Base-by-base conservation (phyloP, 2,329 filamentous ascomycete species). In the Neopestalotiopsis clavispora region DNA sequence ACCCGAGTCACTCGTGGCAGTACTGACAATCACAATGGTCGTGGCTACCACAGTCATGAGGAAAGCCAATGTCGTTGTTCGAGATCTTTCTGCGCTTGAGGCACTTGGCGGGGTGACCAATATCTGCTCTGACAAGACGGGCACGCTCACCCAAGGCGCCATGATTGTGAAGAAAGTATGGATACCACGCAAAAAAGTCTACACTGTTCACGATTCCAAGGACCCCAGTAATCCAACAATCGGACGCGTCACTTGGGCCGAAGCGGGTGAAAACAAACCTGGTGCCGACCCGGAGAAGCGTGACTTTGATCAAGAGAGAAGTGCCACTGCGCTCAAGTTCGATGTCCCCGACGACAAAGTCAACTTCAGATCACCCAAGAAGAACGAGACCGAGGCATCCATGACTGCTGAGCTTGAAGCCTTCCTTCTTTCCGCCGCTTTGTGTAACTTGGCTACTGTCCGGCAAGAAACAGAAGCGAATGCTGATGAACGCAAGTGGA, bases 71-170 rank as follows among this genome's bases (percentile, higher is more conserved):
- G 89, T 91, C 57, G 87, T 91, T 66, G 87, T 91, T 34, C 85
- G 89, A 71, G 90, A 92, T 74, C 83, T 93, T 58, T 89, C 89
- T 3, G 89, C 90, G 0, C 84, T 93, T 0, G 91, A 93, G 74
- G 90, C 90, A 13, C 84, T 93, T 1, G 91, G 91, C 13, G 90
- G 89, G 58, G 90, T 93, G 30, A 92, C 90, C 68, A 90, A 92
- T 75, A 91, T 93, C 74, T 93, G 91, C 79, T 92, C 90, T 30
- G 91, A 92, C 80, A 92, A 92, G 80, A 93, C 91, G 0, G 91
- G 91, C 14, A 93, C 91, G 0, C 80, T 91, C 14, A 91, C 90
- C 0, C 87, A 90, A 73, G 89, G 90, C 45, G 90, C 89, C 73
- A 92, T 92, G 91, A 89, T 92, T 71, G 88, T 90, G 17, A 85